Conservation (phyloP, 2,329 filamentous ascomycete species). For the Stemphylium lycopersici region DNA sequence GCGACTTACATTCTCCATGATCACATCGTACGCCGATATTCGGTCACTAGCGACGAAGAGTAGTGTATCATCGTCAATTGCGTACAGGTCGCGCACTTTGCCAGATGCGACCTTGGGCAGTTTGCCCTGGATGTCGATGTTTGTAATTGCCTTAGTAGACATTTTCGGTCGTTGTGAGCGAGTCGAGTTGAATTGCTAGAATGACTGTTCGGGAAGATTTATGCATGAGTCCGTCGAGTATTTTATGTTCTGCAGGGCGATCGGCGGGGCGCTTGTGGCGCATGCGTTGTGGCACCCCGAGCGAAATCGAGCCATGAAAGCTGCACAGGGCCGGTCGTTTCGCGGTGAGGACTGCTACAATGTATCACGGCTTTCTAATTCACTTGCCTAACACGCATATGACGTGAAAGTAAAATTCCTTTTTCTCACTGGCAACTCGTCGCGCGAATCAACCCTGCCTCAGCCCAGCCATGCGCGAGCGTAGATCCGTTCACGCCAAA, state of each 20-base stretch:
- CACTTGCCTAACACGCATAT: neutral
- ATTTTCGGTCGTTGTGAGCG: conserved; percentile 22
- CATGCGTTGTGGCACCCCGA: conserved; percentile 8
- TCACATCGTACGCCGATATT: conserved; percentile 94
- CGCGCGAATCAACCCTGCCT: neutral
- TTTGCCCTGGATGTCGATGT: conserved; percentile 44
- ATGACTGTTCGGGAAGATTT: conserved; percentile 16
- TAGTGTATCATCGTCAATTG: conserved; percentile 71
- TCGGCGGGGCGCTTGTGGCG: conserved; percentile 16
- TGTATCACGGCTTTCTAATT: neutral
- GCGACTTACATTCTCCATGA: conserved; percentile 73
- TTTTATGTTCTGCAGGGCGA: conserved; percentile 26
- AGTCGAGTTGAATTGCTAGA: conserved; percentile 2
- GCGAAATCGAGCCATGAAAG: conserved; percentile 1
- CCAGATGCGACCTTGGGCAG: conserved; percentile 62
- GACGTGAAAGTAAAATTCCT: neutral
- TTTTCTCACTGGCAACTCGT: neutral
- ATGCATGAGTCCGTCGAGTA: conserved; percentile 18
- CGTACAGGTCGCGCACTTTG: conserved; percentile 84
- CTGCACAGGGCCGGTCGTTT: neutral
- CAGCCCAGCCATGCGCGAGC: neutral
- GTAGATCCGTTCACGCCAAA: conserved; percentile 22
- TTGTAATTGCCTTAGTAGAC: conserved; percentile 35
- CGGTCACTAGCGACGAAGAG: conserved; percentile 88
- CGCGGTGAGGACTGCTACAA: neutral